phyloP scores from a whole-genome alignment of 768 basidiomycete genomes.

The Termitomyces sp. region DNA sequence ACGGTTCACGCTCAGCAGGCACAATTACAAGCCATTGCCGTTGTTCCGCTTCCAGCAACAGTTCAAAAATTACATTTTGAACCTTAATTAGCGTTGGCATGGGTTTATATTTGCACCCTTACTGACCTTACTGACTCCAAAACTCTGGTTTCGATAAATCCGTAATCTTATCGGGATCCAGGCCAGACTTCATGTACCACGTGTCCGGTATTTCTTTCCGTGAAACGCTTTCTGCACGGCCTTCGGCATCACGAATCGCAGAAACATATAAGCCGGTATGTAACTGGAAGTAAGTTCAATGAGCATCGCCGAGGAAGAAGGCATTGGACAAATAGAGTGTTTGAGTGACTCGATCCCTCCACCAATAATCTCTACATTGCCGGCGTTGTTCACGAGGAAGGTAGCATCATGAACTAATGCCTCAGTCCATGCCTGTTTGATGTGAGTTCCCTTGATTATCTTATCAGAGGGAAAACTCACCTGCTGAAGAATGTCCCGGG shows the following conservation, averaged over 20 bases:
- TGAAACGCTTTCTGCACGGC: background rate
- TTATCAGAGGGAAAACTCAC: background rate
- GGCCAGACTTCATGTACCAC: background rate
- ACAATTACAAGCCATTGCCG: background rate
- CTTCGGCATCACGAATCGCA: background rate
- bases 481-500: slow-evolving; percentile 6
- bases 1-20: background rate
- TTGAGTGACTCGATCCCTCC: background rate
- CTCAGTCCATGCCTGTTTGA: slow-evolving; percentile 3
- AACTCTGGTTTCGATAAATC: background rate
- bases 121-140: background rate
- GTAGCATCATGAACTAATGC: background rate
- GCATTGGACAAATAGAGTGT: slow-evolving; percentile 5
- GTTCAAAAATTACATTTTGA: background rate
- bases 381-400: background rate
- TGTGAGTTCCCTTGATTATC: background rate
- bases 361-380: slow-evolving; percentile 3
- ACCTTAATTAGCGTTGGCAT: background rate
- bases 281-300: background rate
- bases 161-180: background rate
- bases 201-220: background rate
- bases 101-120: background rate
- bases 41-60: background rate
- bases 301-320: background rate
- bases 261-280: slow-evolving; percentile 5